Evolutionary conservation across 768 basidiomycete species (phyloP).

Genomic region (Clavulina sp.): DNA sequence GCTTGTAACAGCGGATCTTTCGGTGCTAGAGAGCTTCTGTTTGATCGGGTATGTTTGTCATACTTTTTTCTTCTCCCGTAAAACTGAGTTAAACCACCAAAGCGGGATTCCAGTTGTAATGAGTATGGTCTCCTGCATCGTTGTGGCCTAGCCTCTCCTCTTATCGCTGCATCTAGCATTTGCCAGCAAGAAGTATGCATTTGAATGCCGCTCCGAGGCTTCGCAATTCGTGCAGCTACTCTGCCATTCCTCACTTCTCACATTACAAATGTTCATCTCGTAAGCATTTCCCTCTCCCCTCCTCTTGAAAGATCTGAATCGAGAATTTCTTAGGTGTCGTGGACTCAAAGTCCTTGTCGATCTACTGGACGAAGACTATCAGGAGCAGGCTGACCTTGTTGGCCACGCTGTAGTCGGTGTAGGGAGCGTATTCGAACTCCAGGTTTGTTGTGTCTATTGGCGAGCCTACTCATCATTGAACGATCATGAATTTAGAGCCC

Average conservation of each 20-base stretch:
- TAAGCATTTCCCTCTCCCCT: slow-evolving; percentile 25
- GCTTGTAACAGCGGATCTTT: slow-evolving; percentile 48
- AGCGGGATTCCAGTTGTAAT: slow-evolving; percentile 94
- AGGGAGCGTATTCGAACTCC: slow-evolving; percentile 81
- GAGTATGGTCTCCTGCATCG: slow-evolving; percentile 29
- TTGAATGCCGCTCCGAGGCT: slow-evolving; percentile 86
- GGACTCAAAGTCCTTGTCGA: slow-evolving; percentile 90
- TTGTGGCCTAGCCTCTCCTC: slow-evolving; percentile 6
- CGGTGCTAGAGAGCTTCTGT: slow-evolving; percentile 87
- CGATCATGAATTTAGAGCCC: slow-evolving; percentile 39
- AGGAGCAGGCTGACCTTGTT: slow-evolving; percentile 77
- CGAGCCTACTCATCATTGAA: neutral
- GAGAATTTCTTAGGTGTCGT: slow-evolving; percentile 45
- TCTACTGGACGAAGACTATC: slow-evolving; percentile 90
- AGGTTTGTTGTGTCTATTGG: slow-evolving; percentile 12
- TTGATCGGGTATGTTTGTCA: slow-evolving; percentile 49
- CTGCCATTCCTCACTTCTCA: slow-evolving; percentile 83
- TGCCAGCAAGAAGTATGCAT: slow-evolving; percentile 84
- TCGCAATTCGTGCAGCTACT: slow-evolving; percentile 87
- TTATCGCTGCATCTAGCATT: slow-evolving; percentile 37
- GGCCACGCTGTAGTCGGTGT: slow-evolving; percentile 90
- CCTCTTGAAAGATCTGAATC: neutral
- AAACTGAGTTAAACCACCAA: slow-evolving; percentile 10
- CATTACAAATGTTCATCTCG: slow-evolving; percentile 98
- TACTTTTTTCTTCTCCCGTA: neutral